Evolutionary conservation across 306 rosid species (phyloP).

Genomic region (Lathyrus oleraceus): DNA sequence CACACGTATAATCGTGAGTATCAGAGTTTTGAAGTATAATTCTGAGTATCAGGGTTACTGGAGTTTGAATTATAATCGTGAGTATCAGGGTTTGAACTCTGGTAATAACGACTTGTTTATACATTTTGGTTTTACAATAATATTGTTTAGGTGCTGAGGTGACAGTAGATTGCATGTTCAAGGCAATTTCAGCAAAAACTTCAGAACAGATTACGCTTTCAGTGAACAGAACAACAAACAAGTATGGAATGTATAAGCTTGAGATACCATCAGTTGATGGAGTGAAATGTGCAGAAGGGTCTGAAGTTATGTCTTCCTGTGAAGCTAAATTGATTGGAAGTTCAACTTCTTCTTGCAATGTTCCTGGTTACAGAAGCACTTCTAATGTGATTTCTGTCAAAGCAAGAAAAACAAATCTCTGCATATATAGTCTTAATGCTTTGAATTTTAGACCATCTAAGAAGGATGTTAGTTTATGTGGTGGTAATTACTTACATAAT

Average conservation of each 20-base stretch:
- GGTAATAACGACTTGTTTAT: background rate
- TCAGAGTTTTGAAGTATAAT: no score
- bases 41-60: no score
- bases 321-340: conserved; percentile 71
- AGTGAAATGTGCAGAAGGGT: conserved; percentile 84
- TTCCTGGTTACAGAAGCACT: conserved; percentile 80
- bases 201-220: conserved; percentile 77
- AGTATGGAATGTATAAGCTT: conserved; percentile 70
- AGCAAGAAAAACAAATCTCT: conserved; percentile 69
- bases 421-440: conserved; percentile 84
- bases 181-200: conserved; percentile 65
- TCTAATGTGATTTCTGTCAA: conserved; percentile 75
- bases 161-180: conserved; percentile 71
- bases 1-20: no score
- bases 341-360: conserved; percentile 73
- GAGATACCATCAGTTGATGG: conserved; percentile 94
- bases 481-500: conserved; percentile 54
- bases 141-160: conserved; percentile 73
- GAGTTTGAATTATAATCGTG: no score
- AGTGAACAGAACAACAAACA: conserved; percentile 86
- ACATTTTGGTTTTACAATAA: background rate
- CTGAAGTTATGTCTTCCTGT: conserved; percentile 70
- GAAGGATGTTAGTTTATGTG: conserved; percentile 62
- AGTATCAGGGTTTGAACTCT: no score
- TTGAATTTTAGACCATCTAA: conserved; percentile 79